Evolutionary conservation across 495 filamentous ascomycete species (phyloP).

Genomic region (Parmelia sp.): DNA sequence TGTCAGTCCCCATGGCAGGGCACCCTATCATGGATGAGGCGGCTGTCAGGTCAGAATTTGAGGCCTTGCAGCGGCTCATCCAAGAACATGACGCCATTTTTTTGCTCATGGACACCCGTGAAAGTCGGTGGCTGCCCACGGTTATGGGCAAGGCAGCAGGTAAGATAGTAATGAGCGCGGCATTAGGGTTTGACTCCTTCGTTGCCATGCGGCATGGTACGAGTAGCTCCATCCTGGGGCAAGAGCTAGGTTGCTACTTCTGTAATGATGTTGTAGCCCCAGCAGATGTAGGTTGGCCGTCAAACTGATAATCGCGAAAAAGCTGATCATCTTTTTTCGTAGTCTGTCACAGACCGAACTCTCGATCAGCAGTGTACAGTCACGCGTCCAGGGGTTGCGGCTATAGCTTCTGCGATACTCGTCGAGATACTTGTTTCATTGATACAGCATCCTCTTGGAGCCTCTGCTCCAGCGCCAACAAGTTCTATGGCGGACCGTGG

Average conservation of each 20-base stretch:
- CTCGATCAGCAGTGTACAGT: constrained; percentile 98
- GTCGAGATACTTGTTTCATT: constrained; percentile 85
- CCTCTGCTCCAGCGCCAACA: constrained; percentile 49
- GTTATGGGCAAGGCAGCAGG: constrained; percentile 89
- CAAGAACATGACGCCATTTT: constrained; percentile 89
- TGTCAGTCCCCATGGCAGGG: constrained; percentile 91
- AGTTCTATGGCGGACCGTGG: constrained; percentile 48
- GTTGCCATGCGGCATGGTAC: constrained; percentile 95
- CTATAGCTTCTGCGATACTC: constrained; percentile 85
- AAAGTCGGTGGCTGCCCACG: constrained; percentile 93
- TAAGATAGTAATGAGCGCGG: constrained; percentile 95
- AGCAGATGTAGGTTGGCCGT: constrained; percentile 64
- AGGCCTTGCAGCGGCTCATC: constrained; percentile 64
- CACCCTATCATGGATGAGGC: constrained; percentile 72
- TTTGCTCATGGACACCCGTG: constrained; percentile 91
- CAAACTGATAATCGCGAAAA: not conserved
- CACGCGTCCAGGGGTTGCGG: constrained; percentile 84
- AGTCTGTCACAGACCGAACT: constrained; percentile 89
- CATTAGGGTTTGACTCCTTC: constrained; percentile 91
- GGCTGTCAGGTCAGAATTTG: constrained; percentile 63
- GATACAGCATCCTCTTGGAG: constrained; percentile 70
- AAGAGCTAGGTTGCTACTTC: constrained; percentile 89
- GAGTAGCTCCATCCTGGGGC: constrained; percentile 32
- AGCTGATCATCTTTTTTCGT: constrained; percentile 37
- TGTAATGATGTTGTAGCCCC: constrained; percentile 97